Evolutionary conservation across 352 stramenopile genomes (phyloP).

Genomic region (Phytophthora sp.): DNA sequence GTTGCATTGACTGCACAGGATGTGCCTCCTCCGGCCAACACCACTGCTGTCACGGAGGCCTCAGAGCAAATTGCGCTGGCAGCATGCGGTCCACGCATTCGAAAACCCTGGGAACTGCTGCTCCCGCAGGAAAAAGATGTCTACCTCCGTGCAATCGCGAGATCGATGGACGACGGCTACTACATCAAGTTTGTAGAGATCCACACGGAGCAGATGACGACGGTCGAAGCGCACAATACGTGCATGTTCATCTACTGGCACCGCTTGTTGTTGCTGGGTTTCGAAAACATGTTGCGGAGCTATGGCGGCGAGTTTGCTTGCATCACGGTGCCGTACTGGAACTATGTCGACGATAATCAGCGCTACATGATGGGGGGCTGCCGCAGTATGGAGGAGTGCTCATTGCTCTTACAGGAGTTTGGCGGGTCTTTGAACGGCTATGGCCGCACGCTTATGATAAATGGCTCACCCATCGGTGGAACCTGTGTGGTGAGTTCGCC

Average conservation of each 20-base stretch:
- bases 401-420: constrained; percentile 71
- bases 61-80: constrained; percentile 33
- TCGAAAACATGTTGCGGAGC: constrained; percentile 87
- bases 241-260: constrained; percentile 93
- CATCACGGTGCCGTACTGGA: constrained; percentile 88
- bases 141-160: constrained; percentile 77
- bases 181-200: constrained; percentile 91
- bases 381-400: constrained; percentile 75
- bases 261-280: constrained; percentile 76
- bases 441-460: constrained; percentile 57
- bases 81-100: constrained; percentile 71
- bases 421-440: constrained; percentile 57
- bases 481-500: constrained; percentile 57
- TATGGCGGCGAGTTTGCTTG: constrained; percentile 85
- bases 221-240: constrained; percentile 79
- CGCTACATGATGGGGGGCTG: constrained; percentile 68
- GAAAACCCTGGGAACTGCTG: constrained; percentile 77
- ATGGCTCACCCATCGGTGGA: constrained; percentile 66
- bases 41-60: constrained; percentile 14
- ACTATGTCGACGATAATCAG: constrained; percentile 87
- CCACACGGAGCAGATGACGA: constrained; percentile 87
- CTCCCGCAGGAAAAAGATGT: constrained; percentile 66
- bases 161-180: constrained; percentile 79
- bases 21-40: neutral
- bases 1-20: constrained; percentile 20